Evolutionary conservation across 345 rosid genomes (phyloP).

Genomic region (Populus simonii): DNA sequence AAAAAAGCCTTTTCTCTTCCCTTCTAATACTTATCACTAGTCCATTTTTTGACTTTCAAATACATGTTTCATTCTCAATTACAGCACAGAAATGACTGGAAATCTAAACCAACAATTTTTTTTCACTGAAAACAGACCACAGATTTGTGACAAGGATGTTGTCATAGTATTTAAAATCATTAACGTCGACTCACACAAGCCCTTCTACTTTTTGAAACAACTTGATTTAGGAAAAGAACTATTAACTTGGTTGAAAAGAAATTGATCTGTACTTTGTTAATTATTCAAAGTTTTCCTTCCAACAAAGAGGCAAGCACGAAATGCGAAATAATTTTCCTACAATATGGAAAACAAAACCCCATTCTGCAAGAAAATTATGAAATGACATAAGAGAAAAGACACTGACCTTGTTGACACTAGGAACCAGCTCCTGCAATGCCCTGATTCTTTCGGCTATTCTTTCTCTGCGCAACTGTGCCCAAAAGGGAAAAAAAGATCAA

Average conservation of each 20-base stretch:
- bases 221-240: background rate
- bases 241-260: background rate
- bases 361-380: slow-evolving; percentile 3
- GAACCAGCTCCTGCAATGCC: slow-evolving; percentile 96
- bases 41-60: background rate
- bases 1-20: background rate
- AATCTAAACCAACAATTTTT: background rate
- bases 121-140: background rate
- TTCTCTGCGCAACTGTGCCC: slow-evolving; percentile 84
- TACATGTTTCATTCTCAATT: background rate
- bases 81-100: background rate
- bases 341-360: background rate
- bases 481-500: slow-evolving; percentile 14
- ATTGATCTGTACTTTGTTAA: background rate
- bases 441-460: slow-evolving; percentile 98
- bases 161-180: background rate
- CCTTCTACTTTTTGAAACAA: background rate
- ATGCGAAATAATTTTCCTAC: background rate
- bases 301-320: background rate
- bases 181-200: background rate
- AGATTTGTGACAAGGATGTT: background rate
- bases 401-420: slow-evolving; percentile 91
- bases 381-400: slow-evolving; percentile 5
- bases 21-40: background rate
- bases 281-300: background rate